Evolutionary conservation across 192 early-diverging fungal genomes (phyloP).

Genomic region (Cetraspora pellucida): DNA sequence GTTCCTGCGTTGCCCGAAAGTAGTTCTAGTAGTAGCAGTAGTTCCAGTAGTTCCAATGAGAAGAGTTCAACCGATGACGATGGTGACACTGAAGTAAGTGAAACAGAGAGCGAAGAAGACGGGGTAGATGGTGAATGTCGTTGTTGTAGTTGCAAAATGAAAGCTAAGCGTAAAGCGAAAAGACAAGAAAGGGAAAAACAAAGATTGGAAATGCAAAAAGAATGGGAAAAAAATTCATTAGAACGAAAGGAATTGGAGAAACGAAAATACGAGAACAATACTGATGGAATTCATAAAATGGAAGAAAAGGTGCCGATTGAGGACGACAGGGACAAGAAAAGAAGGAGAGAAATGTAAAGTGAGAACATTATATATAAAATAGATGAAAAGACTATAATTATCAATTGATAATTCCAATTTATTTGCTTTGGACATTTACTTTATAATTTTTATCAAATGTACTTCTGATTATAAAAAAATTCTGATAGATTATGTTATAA

Average conservation of each 20-base stretch:
- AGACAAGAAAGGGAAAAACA: background rate
- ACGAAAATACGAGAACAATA: background rate
- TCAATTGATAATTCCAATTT: too few relatives aligned
- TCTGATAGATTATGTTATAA: too few relatives aligned
- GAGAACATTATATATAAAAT: background rate
- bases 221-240: too few relatives aligned
- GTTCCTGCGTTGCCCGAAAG: constrained; percentile 51
- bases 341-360: background rate
- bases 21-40: constrained; percentile 44
- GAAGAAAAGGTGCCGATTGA: background rate
- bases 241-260: background rate
- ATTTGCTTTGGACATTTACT: too few relatives aligned
- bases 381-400: background rate
- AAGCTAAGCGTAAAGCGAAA: constrained; percentile 44
- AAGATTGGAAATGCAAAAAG: background rate
- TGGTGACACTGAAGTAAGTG: constrained; percentile 32
- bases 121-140: constrained; percentile 56
- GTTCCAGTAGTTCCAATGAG: constrained; percentile 36
- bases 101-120: constrained; percentile 54
- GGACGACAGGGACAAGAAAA: background rate
- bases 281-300: background rate
- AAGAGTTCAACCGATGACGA: constrained; percentile 22
- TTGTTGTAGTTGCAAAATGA: constrained; percentile 62
- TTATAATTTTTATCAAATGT: too few relatives aligned
- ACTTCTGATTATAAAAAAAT: too few relatives aligned